These are phyloP conservation scores for Aureobasidium zeae DNA, from an alignment of 2,329 filamentous ascomycete genomes.

Conservation along the genomic window DNA sequence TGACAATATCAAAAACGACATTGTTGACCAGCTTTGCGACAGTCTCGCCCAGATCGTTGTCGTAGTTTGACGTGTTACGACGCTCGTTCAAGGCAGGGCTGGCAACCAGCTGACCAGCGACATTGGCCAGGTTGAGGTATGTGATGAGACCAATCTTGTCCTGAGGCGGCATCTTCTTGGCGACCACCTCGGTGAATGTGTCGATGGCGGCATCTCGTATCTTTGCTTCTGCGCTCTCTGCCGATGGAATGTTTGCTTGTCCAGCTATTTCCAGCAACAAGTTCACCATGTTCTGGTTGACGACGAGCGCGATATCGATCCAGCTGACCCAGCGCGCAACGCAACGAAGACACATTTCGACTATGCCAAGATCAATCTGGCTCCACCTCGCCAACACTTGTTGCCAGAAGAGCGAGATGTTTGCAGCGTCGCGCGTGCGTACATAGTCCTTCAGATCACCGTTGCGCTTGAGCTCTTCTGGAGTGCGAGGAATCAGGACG, in stretches of 20 bases:
- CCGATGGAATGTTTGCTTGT: conserved; percentile 51
- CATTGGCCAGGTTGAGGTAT: conserved; percentile 77
- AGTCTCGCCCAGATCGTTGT: conserved; percentile 88
- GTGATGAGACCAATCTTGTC: conserved; percentile 93
- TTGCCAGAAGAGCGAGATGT: conserved; percentile 83
- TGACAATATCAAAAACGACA: conserved; percentile 76
- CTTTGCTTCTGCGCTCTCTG: conserved; percentile 54
- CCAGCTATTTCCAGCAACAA: conserved; percentile 80
- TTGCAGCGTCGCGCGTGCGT: conserved; percentile 75
- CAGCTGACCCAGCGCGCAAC: conserved; percentile 97
- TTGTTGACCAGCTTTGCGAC: conserved; percentile 95
- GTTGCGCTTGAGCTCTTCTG: conserved; percentile 72
- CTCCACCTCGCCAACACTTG: conserved; percentile 75
- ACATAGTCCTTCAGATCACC: conserved; percentile 86
- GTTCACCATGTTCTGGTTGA: conserved; percentile 79
- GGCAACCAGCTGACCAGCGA: conserved; percentile 75
- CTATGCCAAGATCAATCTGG: conserved; percentile 56
- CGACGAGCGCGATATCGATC: conserved; percentile 91
- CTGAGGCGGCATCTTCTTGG: conserved; percentile 91
- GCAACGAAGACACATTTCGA: conserved; percentile 84
- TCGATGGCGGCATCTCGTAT: conserved; percentile 87
- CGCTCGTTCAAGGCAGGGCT: conserved; percentile 73
- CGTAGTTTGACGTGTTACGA: conserved; percentile 75
- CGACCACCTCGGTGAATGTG: conserved; percentile 88
- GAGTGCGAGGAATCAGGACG: conserved; percentile 69